Evolutionary conservation across 108 stramenopile genomes (phyloP).

Genomic region (Cyclostephanos invisitatus): DNA sequence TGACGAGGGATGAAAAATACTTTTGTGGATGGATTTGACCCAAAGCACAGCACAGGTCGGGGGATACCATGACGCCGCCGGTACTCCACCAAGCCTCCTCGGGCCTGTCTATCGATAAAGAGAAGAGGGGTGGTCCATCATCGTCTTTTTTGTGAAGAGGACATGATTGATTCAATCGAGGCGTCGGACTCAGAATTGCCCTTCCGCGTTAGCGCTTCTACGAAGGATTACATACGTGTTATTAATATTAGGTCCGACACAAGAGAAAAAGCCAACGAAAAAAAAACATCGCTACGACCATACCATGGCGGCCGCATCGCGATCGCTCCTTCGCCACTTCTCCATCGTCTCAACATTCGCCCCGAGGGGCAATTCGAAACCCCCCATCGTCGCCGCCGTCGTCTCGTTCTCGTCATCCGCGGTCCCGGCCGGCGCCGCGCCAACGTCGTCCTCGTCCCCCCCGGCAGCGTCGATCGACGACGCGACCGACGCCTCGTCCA

Average conservation of each 20-base stretch:
- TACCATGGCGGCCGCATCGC: not conserved
- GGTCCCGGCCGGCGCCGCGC: not conserved
- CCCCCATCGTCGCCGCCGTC: not conserved
- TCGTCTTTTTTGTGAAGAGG: too few relatives aligned
- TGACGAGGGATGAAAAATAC: not conserved
- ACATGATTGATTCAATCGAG: too few relatives aligned
- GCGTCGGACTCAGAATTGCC: too few relatives aligned
- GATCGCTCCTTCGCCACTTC: not conserved
- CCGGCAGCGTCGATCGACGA: not conserved
- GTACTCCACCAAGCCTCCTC: not conserved
- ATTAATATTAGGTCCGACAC: too few relatives aligned
- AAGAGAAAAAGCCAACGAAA: too few relatives aligned
- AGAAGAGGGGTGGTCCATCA: too few relatives aligned
- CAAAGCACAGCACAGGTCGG: too few relatives aligned
- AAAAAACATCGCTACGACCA: too few relatives aligned
- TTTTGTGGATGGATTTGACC: too few relatives aligned
- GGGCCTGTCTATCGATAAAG: not conserved
- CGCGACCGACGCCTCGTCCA: not conserved
- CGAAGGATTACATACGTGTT: too few relatives aligned
- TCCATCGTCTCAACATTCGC: not conserved
- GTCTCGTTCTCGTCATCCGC: not conserved
- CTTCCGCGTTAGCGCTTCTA: too few relatives aligned
- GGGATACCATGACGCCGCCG: too few relatives aligned
- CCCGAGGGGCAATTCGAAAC: not conserved
- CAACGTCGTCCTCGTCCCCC: not conserved